These are phyloP conservation scores for Arthrobotrys sphaeroides DNA, from an alignment of 2,329 filamentous ascomycete genomes.

Conservation along the genomic window DNA sequence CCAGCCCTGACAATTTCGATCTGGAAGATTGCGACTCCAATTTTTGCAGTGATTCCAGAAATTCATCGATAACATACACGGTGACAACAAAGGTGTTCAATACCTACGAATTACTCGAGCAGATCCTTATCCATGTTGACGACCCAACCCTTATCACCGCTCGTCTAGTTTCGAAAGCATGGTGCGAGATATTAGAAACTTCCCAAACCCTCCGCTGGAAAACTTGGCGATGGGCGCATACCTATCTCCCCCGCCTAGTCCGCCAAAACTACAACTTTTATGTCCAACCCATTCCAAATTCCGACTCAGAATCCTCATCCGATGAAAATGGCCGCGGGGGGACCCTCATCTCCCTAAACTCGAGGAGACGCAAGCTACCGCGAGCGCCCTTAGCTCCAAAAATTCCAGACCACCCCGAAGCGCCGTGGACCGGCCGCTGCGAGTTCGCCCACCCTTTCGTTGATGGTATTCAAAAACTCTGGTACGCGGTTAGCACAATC, in stretches of 20 bases:
- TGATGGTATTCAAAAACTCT: conserved; percentile 9
- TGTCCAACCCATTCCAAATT: conserved; percentile 3
- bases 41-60: background rate
- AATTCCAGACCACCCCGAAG: background rate
- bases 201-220: conserved; percentile 10
- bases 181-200: background rate
- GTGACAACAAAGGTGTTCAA: background rate
- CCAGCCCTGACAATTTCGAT: background rate
- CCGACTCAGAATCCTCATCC: conserved; percentile 1
- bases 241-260: conserved; percentile 3
- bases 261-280: background rate
- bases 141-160: background rate
- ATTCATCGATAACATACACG: background rate
- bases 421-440: background rate
- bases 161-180: background rate
- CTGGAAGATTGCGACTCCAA: background rate
- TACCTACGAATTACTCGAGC: conserved; percentile 1
- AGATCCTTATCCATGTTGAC: conserved; percentile 5
- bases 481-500: conserved; percentile 9
- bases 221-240: conserved; percentile 2
- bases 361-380: background rate
- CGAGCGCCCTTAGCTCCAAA: background rate
- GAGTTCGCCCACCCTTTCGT: conserved; percentile 4
- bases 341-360: background rate
- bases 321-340: background rate